Percentiles rank a stretch among this genome's conserved stretches.
phyloP scores from a whole-genome alignment of 2,329 filamentous ascomycete genomes.

The Aspergillus texensis region DNA sequence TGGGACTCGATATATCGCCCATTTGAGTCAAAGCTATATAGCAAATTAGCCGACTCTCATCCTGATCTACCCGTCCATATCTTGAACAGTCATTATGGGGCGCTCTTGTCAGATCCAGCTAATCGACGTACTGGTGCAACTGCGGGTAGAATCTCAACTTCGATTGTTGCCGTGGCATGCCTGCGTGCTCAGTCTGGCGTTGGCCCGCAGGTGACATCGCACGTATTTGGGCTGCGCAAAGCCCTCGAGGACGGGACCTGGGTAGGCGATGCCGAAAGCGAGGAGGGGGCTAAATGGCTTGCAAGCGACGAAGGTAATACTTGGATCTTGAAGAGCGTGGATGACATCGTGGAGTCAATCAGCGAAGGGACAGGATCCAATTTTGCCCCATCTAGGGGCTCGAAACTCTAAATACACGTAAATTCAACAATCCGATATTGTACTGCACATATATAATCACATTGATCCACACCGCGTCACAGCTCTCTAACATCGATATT shows the following conservation, averaged over 20 bases:
- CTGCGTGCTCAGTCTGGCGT: conserved; percentile 79
- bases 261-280: conserved; percentile 54
- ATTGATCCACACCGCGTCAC: background rate
- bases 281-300: conserved; percentile 61
- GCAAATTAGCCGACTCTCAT: conserved; percentile 73
- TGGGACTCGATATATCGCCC: conserved; percentile 80
- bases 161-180: conserved; percentile 72
- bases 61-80: conserved; percentile 83
- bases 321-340: conserved; percentile 65
- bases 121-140: conserved; percentile 49
- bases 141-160: conserved; percentile 72
- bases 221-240: conserved; percentile 80
- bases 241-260: conserved; percentile 68
- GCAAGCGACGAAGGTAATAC: conserved; percentile 66
- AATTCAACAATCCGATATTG: background rate
- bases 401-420: conserved; percentile 30
- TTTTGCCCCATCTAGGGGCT: conserved; percentile 55
- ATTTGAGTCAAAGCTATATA: conserved; percentile 70
- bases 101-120: conserved; percentile 70
- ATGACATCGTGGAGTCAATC: conserved; percentile 59
- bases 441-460: background rate
- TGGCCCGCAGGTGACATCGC: conserved; percentile 77
- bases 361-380: conserved; percentile 53
- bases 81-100: conserved; percentile 72
- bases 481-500: background rate